These are phyloP conservation scores for Omphalotus olearius DNA, from an alignment of 1,284 basidiomycete genomes.

Conservation along the genomic window DNA sequence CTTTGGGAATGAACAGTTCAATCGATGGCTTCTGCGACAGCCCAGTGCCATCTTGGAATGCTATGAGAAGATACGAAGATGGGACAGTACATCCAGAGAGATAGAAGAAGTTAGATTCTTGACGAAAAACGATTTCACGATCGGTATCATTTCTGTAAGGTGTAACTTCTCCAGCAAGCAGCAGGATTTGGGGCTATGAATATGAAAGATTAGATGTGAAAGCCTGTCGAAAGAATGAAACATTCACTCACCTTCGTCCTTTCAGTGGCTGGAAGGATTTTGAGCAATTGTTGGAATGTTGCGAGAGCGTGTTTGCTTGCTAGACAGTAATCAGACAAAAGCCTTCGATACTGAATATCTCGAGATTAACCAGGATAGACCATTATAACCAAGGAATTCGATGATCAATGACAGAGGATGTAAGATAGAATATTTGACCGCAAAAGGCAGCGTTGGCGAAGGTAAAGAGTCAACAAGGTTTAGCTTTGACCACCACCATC, in stretches of 20 bases:
- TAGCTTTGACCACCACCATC: neutral
- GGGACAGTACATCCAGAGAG: conserved; percentile 78
- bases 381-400: conserved; percentile 17
- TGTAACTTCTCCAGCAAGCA: conserved; percentile 57
- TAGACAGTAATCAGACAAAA: conserved; percentile 16
- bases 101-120: conserved; percentile 88
- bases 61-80: conserved; percentile 62
- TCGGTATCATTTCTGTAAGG: conserved; percentile 85
- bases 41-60: conserved; percentile 48
- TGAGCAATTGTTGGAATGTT: conserved; percentile 45
- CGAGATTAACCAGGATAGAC: conserved; percentile 30
- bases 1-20: conserved; percentile 74
- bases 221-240: neutral
- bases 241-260: conserved; percentile 41
- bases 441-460: too few species aligned
- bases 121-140: conserved; percentile 73
- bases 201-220: neutral
- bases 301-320: conserved; percentile 44
- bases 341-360: neutral
- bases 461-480: neutral
- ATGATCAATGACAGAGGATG: too few species aligned
- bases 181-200: conserved; percentile 53
- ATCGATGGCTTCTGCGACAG: conserved; percentile 43
- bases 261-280: conserved; percentile 43
- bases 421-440: too few species aligned